Conservation (phyloP, 441 rosid genomes). For the Arabidopsis lyrata region DNA sequence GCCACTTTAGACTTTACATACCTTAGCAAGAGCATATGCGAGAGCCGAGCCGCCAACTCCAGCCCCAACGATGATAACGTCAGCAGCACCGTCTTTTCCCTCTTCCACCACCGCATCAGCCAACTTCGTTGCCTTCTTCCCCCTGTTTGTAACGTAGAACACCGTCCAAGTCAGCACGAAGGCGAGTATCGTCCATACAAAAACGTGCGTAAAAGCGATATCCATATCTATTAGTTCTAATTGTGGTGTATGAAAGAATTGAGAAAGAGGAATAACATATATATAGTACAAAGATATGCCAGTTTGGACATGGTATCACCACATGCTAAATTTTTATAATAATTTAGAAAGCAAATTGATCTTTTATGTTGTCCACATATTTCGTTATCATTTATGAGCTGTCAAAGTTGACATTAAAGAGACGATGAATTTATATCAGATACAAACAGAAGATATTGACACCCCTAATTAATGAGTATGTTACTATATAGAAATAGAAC, state of each 20-base stretch:
- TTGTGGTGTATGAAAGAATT: slow-evolving; percentile 21
- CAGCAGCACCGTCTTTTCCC: slow-evolving; percentile 39
- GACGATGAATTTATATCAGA: background rate
- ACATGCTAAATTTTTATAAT: background rate
- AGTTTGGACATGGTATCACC: background rate
- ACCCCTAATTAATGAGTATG: slow-evolving; percentile 4
- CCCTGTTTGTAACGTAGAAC: slow-evolving; percentile 2
- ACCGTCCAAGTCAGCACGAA: slow-evolving; percentile 29
- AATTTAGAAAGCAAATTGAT: background rate
- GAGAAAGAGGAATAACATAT: background rate
- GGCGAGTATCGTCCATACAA: slow-evolving; percentile 26
- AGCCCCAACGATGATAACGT: slow-evolving; percentile 75
- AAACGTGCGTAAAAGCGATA: slow-evolving; percentile 6
- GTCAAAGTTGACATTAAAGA: background rate
- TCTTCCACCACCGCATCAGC: slow-evolving; percentile 2
- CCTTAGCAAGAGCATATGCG: slow-evolving; percentile 80
- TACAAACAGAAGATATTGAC: background rate
- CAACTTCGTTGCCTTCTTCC: slow-evolving; percentile 3
- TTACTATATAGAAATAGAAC: background rate
- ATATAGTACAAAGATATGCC: background rate
- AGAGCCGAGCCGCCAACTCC: slow-evolving; percentile 87
- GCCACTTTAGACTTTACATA: slow-evolving; percentile 21
- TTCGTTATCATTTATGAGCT: background rate
- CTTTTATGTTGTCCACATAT: background rate
- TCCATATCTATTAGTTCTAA: slow-evolving; percentile 8